Conservation (phyloP, 148 eudicot genomes). For the Silene latifolia region DNA sequence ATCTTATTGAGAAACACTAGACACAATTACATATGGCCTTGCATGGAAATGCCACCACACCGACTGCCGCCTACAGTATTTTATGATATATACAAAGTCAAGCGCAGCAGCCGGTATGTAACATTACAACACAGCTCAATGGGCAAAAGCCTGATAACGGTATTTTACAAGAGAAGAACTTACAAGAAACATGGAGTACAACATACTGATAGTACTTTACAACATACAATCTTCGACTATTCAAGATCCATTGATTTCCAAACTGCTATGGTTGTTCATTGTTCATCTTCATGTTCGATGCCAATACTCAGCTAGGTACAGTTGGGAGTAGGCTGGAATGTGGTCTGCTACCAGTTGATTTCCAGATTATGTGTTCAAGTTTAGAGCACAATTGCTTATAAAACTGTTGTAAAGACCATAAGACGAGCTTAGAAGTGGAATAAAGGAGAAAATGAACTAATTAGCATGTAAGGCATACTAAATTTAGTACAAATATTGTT, state of each 20-base stretch:
- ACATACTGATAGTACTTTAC: background rate
- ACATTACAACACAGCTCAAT: background rate
- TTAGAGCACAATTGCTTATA: constrained; percentile 74
- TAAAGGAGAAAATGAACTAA: background rate
- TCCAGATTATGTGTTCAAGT: constrained; percentile 78
- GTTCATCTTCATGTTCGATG: constrained; percentile 2
- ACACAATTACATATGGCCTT: too few species aligned
- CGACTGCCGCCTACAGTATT: too few species aligned
- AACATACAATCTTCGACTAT: background rate
- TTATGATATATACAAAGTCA: background rate
- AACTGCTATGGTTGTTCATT: background rate
- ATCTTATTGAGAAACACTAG: background rate
- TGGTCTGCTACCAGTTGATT: constrained; percentile 44
- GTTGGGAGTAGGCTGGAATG: constrained; percentile 39
- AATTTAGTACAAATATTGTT: background rate
- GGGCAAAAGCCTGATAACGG: background rate
- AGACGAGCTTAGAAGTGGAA: background rate
- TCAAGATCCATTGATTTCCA: background rate
- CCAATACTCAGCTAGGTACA: constrained; percentile 38
- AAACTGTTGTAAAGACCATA: constrained; percentile 53
- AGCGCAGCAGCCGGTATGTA: background rate
- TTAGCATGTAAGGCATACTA: background rate
- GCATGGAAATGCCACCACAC: too few species aligned
- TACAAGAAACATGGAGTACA: background rate
- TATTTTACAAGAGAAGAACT: background rate